Conservation (phyloP, 129 eudicot species). For the Centrapalus pauciflorus region DNA sequence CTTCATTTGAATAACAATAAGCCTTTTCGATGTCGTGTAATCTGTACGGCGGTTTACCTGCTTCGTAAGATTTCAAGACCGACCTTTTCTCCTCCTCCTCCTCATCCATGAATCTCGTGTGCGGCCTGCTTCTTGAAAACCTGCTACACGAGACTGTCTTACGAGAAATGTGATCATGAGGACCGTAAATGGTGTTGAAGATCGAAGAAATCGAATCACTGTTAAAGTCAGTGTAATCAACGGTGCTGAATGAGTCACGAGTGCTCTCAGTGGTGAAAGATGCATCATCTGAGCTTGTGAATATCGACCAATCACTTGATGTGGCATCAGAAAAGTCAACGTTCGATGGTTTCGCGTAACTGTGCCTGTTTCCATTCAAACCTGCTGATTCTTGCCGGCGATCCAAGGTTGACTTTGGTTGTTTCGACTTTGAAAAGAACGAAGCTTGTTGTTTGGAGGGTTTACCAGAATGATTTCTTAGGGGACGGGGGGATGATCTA, state of each 20-base stretch:
- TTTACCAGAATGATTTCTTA: slow-evolving; percentile 29
- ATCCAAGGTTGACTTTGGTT: slow-evolving; percentile 35
- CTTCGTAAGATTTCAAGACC: slow-evolving; percentile 27
- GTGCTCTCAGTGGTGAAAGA: slow-evolving; percentile 95
- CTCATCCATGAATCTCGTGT: slow-evolving; percentile 46
- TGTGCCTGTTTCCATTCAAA: slow-evolving; percentile 23
- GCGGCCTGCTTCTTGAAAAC: slow-evolving; percentile 41
- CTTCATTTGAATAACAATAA: slow-evolving; percentile 23
- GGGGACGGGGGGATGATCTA: slow-evolving; percentile 72
- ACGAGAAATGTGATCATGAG: slow-evolving; percentile 35
- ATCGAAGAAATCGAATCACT: slow-evolving; percentile 62
- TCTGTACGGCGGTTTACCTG: slow-evolving; percentile 32
- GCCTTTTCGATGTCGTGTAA: slow-evolving; percentile 23
- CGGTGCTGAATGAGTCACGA: slow-evolving; percentile 86
- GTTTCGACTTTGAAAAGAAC: slow-evolving; percentile 35
- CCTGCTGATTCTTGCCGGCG: slow-evolving; percentile 33
- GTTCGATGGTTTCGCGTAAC: slow-evolving; percentile 26
- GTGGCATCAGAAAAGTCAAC: slow-evolving; percentile 65
- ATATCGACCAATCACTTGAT: slow-evolving; percentile 84
- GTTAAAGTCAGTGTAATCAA: slow-evolving; percentile 49
- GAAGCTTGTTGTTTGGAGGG: slow-evolving; percentile 32
- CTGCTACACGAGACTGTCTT: slow-evolving; percentile 55
- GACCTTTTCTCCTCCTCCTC: slow-evolving; percentile 36
- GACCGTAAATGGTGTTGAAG: slow-evolving; percentile 38
- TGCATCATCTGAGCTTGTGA: slow-evolving; percentile 91